Evolutionary conservation across 2,329 filamentous ascomycete genomes (phyloP).

Genomic region (Colletotrichum sp.): DNA sequence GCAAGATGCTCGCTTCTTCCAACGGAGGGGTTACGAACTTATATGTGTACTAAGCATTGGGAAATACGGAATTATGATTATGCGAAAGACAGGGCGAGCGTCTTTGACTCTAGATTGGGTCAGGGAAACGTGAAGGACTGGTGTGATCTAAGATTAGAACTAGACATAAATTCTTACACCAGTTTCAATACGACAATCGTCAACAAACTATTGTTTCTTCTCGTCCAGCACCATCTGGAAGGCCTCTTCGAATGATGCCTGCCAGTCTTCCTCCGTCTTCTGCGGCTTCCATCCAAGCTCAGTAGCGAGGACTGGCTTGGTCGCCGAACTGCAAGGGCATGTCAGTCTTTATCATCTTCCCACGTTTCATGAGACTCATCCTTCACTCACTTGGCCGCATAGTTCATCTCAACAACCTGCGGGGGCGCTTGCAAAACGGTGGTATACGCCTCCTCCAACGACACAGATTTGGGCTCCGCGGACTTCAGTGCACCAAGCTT

Average conservation of each 20-base stretch:
- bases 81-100: neutral
- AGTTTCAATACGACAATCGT: neutral
- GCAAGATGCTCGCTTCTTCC: constrained; percentile 26
- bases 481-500: constrained; percentile 33
- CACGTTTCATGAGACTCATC: neutral
- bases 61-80: neutral
- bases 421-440: neutral
- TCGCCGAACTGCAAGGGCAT: constrained; percentile 10
- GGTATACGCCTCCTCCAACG: neutral
- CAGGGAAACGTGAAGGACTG: neutral
- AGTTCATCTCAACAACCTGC: constrained; percentile 9
- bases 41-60: constrained; percentile 28
- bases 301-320: constrained; percentile 25
- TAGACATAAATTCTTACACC: neutral
- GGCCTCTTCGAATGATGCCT: constrained; percentile 23
- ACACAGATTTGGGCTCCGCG: neutral
- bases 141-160: neutral
- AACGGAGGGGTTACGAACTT: constrained; percentile 27
- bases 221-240: constrained; percentile 7
- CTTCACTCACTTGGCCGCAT: neutral
- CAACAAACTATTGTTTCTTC: neutral
- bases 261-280: constrained; percentile 30
- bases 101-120: neutral
- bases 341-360: fast-evolving
- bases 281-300: constrained; percentile 35